These are phyloP conservation scores for Pythium aristosporum DNA, from an alignment of 352 stramenopile genomes.

Conservation along the genomic window DNA sequence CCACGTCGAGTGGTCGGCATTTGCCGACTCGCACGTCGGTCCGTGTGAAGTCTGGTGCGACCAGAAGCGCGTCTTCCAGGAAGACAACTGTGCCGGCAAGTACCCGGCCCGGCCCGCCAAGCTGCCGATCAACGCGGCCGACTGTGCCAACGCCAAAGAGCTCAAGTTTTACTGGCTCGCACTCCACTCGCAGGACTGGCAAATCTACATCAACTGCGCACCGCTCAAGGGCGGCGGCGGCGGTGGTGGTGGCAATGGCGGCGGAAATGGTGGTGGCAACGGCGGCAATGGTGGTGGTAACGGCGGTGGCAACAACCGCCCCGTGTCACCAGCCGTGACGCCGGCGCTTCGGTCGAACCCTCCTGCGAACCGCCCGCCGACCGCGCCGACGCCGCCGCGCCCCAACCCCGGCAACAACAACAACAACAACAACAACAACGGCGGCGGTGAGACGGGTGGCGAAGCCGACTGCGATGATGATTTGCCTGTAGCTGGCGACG, in stretches of 20 bases:
- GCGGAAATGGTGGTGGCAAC: neutral
- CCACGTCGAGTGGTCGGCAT: constrained; percentile 28
- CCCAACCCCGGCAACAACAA: neutral
- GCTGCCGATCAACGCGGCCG: constrained; percentile 27
- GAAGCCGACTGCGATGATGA: constrained; percentile 17
- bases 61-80: constrained; percentile 30
- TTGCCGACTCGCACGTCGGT: constrained; percentile 30
- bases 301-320: neutral
- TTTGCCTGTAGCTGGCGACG: constrained; percentile 4
- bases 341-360: constrained; percentile 2
- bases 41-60: constrained; percentile 39
- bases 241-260: neutral
- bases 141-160: constrained; percentile 29
- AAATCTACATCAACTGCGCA: constrained; percentile 37
- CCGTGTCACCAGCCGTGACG: constrained; percentile 7
- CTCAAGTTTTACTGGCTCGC: constrained; percentile 31
- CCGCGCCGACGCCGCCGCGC: neutral
- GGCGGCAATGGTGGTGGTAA: neutral
- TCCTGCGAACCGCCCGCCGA: neutral
- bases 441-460: neutral
- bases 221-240: constrained; percentile 17
- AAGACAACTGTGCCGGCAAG: constrained; percentile 30
- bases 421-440: constrained; percentile 8
- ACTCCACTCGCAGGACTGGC: constrained; percentile 32
- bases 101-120: constrained; percentile 22